Base-by-base conservation (phyloP, 1,139 yeast genomes). In the Magnusiomyces ingens region DNA sequence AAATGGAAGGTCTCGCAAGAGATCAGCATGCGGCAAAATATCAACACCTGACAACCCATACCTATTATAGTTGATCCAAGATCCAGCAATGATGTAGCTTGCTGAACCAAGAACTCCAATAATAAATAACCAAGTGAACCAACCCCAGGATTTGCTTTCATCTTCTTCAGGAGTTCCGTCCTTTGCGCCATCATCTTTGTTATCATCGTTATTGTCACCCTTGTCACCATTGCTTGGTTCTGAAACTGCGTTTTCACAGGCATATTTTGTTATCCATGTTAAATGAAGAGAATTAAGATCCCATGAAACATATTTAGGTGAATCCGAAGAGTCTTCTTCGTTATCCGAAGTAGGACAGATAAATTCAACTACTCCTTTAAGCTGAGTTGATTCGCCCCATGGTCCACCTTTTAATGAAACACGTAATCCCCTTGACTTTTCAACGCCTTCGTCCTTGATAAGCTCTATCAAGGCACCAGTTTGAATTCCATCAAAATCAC, bases 1-100 rank as follows among this genome's bases (percentile, higher is more conserved):
- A 60, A 86, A 95, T 46, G 86, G 76, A 53, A 90, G 82, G 64
- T 91, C 98, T 59, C 80, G 74, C 52, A 82, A 71, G 1, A 86
- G 81, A 48, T 65, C 80, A 60, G 73, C 74, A 64, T 66, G 75
- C 67, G 64, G 78, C 65, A 60, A 75, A 64, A 50, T 71, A 64
- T 58, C 80, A 61, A 64, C 73, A 60, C 70, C 77, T 57, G 65
- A 71, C 62, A 61, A 64, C 40, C 73, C 72, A 50, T 67, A 66
- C 32, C 71, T 64, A 46, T 64, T 64, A 57, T 68, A 64, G 51
- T 75, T 88, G 65, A 85, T 77, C 85, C 94, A 89, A 0, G 95
- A 91, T 17, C 87, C 85, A 19, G 85, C 87, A 54, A 85, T 77
- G 42, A 89, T 80, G 66, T 87, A 89, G 52, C 79, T 80, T 54